Percentiles rank a stretch among this genome's conserved stretches.
phyloP scores from a whole-genome alignment of 1,284 basidiomycete species.

The Trichosporon sp. region DNA sequence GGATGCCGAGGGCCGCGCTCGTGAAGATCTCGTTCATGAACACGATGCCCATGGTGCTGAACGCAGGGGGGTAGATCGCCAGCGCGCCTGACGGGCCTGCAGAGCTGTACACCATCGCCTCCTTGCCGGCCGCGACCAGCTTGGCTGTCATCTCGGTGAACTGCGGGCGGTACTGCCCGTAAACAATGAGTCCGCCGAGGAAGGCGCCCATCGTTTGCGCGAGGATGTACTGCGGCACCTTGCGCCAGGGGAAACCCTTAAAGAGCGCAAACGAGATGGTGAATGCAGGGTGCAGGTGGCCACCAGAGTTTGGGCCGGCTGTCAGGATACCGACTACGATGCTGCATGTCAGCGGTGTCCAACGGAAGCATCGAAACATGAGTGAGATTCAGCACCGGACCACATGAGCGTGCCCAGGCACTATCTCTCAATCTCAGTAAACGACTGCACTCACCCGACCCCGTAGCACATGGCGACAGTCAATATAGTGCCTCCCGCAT shows the following conservation, averaged over 20 bases:
- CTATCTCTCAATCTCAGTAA: neutral
- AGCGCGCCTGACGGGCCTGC: constrained; percentile 6
- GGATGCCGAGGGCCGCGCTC: neutral
- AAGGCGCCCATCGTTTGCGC: constrained; percentile 36
- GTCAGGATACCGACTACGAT: constrained; percentile 16
- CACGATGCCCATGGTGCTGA: constrained; percentile 7
- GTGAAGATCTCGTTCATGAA: constrained; percentile 18
- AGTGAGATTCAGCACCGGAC: neutral
- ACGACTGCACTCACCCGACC: constrained; percentile 8
- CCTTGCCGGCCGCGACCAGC: constrained; percentile 9
- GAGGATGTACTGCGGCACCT: constrained; percentile 34
- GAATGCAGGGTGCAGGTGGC: constrained; percentile 27
- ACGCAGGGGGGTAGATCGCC: constrained; percentile 5
- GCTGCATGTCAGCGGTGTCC: neutral
- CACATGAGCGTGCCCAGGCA: neutral
- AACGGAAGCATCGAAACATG: neutral
- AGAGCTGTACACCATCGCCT: constrained; percentile 3
- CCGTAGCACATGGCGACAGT: constrained; percentile 14
- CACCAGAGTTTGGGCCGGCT: constrained; percentile 22
- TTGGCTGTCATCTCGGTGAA: constrained; percentile 1
- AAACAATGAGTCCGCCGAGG: constrained; percentile 5
- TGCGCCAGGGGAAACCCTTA: constrained; percentile 38
- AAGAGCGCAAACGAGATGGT: constrained; percentile 28
- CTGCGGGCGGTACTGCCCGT: constrained; percentile 1
- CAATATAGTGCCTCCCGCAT: constrained; percentile 4